Evolutionary conservation across 1,284 basidiomycete species (phyloP).

Genomic region (Pseudomicrostroma phylloplanum): DNA sequence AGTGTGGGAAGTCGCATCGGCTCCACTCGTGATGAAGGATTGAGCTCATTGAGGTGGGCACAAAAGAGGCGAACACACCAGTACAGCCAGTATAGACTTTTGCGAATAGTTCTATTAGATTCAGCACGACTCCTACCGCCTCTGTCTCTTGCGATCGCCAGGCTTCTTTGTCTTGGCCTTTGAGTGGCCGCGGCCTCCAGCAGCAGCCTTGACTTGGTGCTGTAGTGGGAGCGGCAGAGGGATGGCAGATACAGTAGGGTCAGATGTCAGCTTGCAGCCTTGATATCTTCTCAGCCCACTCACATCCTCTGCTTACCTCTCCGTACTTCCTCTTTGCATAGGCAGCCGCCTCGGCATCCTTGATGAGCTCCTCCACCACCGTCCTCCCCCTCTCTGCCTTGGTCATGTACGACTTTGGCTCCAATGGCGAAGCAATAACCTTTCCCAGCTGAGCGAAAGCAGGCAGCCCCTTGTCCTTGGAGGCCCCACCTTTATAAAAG

Average conservation of each 20-base stretch:
- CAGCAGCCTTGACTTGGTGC: constrained; percentile 6
- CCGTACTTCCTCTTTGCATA: constrained; percentile 93
- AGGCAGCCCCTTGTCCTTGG: constrained; percentile 60
- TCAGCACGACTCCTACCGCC: background rate
- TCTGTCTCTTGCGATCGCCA: constrained; percentile 4
- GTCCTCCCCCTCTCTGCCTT: constrained; percentile 67
- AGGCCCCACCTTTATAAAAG: constrained; percentile 64
- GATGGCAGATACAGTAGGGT: too few relatives aligned
- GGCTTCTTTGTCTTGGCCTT: constrained; percentile 7
- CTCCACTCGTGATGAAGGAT: too few relatives aligned
- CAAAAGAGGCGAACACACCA: too few relatives aligned
- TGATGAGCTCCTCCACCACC: constrained; percentile 79
- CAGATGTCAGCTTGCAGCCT: background rate
- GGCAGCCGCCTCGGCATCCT: constrained; percentile 73
- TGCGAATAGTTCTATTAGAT: too few relatives aligned
- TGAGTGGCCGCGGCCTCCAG: constrained; percentile 6
- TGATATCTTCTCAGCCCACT: background rate
- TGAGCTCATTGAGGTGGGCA: too few relatives aligned
- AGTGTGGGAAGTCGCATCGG: too few relatives aligned
- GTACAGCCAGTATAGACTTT: too few relatives aligned
- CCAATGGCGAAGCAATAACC: constrained; percentile 73
- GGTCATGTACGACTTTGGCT: constrained; percentile 65
- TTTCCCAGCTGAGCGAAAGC: constrained; percentile 82
- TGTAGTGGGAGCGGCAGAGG: background rate
- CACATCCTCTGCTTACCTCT: constrained; percentile 56